A percentile compares a stretch with the other conserved stretches of the same genome.
Evolutionary conservation across 768 basidiomycete genomes (phyloP).

Genomic region (Termitomyces heimii): DNA sequence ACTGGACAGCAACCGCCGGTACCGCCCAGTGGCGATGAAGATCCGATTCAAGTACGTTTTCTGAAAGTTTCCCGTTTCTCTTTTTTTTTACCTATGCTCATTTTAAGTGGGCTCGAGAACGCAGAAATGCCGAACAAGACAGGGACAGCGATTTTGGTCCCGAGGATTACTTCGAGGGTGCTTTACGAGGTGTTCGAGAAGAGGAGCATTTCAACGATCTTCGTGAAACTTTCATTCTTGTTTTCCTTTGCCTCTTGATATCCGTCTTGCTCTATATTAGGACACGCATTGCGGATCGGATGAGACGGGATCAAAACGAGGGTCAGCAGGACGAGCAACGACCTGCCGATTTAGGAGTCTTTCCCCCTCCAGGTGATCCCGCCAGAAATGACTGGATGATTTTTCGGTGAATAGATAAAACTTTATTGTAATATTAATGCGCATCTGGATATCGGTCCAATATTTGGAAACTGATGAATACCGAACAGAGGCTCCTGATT

Average conservation of each 20-base stretch:
- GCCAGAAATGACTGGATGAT: slow-evolving; percentile 64
- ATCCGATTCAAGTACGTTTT: slow-evolving; percentile 61
- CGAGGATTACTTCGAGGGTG: slow-evolving; percentile 78
- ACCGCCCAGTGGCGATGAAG: slow-evolving; percentile 50
- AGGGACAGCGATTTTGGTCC: slow-evolving; percentile 71
- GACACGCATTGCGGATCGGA: slow-evolving; percentile 69
- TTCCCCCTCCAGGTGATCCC: slow-evolving; percentile 61
- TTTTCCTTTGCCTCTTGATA: slow-evolving; percentile 66
- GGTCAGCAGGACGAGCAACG: slow-evolving; percentile 37
- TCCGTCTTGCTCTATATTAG: slow-evolving; percentile 75
- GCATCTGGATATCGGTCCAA: not conserved
- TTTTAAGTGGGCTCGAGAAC: slow-evolving; percentile 69
- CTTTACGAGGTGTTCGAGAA: slow-evolving; percentile 51
- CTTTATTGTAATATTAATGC: slow-evolving; percentile 14
- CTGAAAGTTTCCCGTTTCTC: not conserved
- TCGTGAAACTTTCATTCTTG: slow-evolving; percentile 72
- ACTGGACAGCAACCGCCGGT: slow-evolving; percentile 29
- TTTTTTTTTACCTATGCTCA: not conserved
- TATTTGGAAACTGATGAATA: not conserved
- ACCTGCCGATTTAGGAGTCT: slow-evolving; percentile 39
- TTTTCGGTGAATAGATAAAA: slow-evolving; percentile 34
- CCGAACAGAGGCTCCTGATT: not conserved
- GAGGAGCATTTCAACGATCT: slow-evolving; percentile 69
- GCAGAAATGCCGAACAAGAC: slow-evolving; percentile 65
- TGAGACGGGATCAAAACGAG: slow-evolving; percentile 55